Evolutionary conservation across 1,284 basidiomycete species (phyloP), one percentile per base, ranked within the genome.

Genomic region (Sphagnurus paluster): DNA sequence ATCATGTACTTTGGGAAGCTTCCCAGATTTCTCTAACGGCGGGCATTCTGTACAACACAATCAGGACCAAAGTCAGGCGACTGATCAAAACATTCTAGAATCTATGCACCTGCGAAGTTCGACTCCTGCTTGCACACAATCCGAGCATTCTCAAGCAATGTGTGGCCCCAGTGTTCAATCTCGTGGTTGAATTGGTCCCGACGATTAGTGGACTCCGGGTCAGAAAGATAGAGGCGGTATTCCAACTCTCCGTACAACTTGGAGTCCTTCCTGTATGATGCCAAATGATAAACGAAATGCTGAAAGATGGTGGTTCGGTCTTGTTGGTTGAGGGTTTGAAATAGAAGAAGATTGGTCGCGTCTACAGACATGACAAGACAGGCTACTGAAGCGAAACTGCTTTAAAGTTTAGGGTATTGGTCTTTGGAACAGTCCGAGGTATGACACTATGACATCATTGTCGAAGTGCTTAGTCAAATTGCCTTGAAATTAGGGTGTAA

Each of bases 111-210:
- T n/a, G n/a, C n/a, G n/a, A n/a, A n/a, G n/a, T 68, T 71, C 7
- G 72, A 72, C 48, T 76, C 72, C 33, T 68, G 65, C n/a, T n/a
- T n/a, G 55, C 77, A 79, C 5, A 70, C 71, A 19, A 68, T 56
- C 74, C 76, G 80, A 7, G 74, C 66, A 45, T 76, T 64, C 41
- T 71, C 61, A 4, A 75, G 50, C 11, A 80, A 52, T 3, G 63
- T 60, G 37, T 79, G 70, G 0, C 71, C 72, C 80, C 79, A 82
- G 6, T 44, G 20, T 43, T 75, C 62, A 8, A 80, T 52, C 26
- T 70, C 68, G 3, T 54, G 32, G 7, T 69, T 53, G 48, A 73
- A 75, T 14, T 59, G 56, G 13, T 67, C 57, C 19, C 56, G 61
- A n/a, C 53, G 52, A n/a, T 50, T 23, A 5, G 33, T 28, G 19